Evolutionary conservation across 2,329 filamentous ascomycete genomes (phyloP), one percentile per base, ranked within the genome.

Genomic region (Colletotrichum destructivum): DNA sequence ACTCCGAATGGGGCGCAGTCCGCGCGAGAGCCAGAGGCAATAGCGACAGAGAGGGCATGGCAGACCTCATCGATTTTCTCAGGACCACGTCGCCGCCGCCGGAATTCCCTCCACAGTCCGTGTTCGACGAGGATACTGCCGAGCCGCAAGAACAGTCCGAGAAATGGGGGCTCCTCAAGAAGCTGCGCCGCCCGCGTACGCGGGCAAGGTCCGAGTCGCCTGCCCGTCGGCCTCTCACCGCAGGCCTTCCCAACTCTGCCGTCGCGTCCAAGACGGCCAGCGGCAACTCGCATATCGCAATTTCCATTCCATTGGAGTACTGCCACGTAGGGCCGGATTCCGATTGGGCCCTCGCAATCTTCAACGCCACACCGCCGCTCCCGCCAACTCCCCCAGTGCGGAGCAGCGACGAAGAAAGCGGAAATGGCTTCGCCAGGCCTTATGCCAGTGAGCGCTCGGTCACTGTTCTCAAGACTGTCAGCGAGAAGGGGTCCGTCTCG

Each of bases 261-360:
- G 82, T 91, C 16, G 86, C 87, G 4, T 86, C 87, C 9, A 86
- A 80, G 46, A 90, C 88, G 0, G 86, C 79, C 8, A 84, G 82
- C 3, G 89, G 89, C 1, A 82, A 88, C 75, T 83, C 87, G 5
- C 87, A 91, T 75, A 90, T 91, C 73, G 88, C 88, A 69, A 91
- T 91, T 62, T 90, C 88, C 0, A 90, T 91, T 55, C 89, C 89
- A 1, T 71, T 86, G 15, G 84, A 88, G 73, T 81, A 88, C 69
- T 84, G 83, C 6, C 83, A 87, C 26, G 79, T 86, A 54, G 82
- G 81, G 3, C 74, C 76, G 7, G 72, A 72, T 54, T 69, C 66
- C 38, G 76, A 15, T 64, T 73, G 47, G 72, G 75, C 62, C 18
- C 71, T 73, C 42, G 67, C 73, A 11, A 62, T 73, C 23, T 72